These are phyloP conservation scores for Chrysoporthe austroafricana DNA, from an alignment of 2,329 filamentous ascomycete species.

Conservation along the genomic window DNA sequence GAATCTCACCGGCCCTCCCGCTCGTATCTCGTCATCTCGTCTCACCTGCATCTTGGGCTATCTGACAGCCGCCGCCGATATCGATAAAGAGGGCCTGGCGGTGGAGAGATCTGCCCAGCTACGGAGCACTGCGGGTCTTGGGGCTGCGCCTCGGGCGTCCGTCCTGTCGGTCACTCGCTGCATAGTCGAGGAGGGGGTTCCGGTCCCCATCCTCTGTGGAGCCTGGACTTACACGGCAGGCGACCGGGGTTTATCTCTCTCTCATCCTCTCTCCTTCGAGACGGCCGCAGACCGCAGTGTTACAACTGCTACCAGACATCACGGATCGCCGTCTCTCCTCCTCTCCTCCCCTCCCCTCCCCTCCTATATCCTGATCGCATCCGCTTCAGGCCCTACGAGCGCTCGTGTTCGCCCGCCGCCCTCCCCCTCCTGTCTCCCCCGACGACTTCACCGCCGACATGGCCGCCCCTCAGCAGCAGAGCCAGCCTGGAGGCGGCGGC, in stretches of 20 bases:
- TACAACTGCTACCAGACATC: constrained; percentile 20
- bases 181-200: background rate
- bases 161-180: too few relatives aligned
- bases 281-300: constrained; percentile 1
- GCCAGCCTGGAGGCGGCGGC: constrained; percentile 29
- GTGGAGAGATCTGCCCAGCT: constrained; percentile 7
- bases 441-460: constrained; percentile 24
- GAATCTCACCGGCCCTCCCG: background rate
- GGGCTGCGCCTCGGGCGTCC: background rate
- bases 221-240: constrained; percentile 15
- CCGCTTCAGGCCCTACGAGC: background rate
- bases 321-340: constrained; percentile 13
- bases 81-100: constrained; percentile 4
- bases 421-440: constrained; percentile 11
- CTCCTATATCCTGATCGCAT: background rate
- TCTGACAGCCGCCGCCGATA: constrained; percentile 7
- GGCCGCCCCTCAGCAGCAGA: constrained; percentile 32
- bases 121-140: background rate
- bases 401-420: background rate
- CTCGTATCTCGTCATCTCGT: background rate
- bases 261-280: too few relatives aligned
- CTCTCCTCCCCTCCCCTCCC: background rate
- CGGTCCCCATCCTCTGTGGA: constrained; percentile 3
- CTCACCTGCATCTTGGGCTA: constrained; percentile 7
- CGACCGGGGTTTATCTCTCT: constrained; percentile 9